Conservation (phyloP, 2,329 filamentous ascomycete genomes). For the Verticillium albo-atrum region DNA sequence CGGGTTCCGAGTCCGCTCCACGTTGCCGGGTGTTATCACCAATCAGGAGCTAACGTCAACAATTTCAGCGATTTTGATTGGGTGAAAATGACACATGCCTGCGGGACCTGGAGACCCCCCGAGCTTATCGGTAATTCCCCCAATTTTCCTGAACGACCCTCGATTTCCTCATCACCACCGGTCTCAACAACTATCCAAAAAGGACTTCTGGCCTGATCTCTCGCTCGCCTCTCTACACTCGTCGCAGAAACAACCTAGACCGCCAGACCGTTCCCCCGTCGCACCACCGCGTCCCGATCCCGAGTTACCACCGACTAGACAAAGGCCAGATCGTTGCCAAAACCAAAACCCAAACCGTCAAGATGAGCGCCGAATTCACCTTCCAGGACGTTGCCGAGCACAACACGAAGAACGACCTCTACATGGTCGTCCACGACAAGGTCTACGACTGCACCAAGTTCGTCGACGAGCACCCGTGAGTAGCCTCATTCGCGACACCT, state of each 20-base stretch:
- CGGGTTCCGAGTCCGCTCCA: background rate
- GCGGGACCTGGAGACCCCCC: background rate
- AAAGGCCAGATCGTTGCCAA: background rate
- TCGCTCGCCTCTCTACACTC: background rate
- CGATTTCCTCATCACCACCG: background rate
- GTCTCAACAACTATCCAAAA: slow-evolving; percentile 12
- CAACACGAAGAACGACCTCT: slow-evolving; percentile 92
- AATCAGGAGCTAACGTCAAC: slow-evolving; percentile 3
- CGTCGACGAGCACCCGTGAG: slow-evolving; percentile 92
- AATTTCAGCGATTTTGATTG: slow-evolving; percentile 7
- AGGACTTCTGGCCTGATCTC: slow-evolving; percentile 6
- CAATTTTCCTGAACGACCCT: slow-evolving; percentile 6
- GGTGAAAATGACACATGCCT: background rate
- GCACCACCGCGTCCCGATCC: background rate
- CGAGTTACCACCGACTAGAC: background rate
- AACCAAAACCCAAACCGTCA: slow-evolving; percentile 12
- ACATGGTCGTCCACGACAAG: slow-evolving; percentile 90
- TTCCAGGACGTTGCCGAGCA: slow-evolving; percentile 79
- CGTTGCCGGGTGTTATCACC: background rate
- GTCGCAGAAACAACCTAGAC: background rate
- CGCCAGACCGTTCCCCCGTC: background rate
- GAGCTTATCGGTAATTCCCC: slow-evolving; percentile 4
- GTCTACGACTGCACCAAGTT: slow-evolving; percentile 89
- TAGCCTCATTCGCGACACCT: slow-evolving; percentile 14
- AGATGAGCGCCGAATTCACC: slow-evolving; percentile 52